Evolutionary conservation across 2,329 filamentous ascomycete species (phyloP), one percentile per base, ranked within the genome.

Genomic region (Penicillium sp.): DNA sequence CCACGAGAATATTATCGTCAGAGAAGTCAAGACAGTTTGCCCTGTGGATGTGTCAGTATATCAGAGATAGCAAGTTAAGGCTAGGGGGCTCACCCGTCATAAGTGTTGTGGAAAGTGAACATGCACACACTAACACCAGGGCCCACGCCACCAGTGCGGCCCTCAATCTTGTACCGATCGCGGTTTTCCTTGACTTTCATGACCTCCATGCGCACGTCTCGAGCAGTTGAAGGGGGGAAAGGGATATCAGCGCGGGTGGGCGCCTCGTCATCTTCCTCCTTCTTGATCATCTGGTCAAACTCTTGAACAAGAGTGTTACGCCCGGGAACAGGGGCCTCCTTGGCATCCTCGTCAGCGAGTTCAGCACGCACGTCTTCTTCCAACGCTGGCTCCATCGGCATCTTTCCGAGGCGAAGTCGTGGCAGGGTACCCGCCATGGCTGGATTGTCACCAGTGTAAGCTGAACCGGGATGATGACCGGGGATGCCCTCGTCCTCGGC

Each of bases 91-190:
- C 78, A 93, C 91, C 87, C 90, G 74, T 96, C 92, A 61, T 92
- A 88, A 0, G 91, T 96, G 74, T 99, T 99, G 79, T 99, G 95
- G 70, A 98, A 96, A 0, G 95, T 99, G 73, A 96, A 97, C 90
- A 98, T 98, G 80, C 91, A 95, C 24, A 96, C 88, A 68, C 92
- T 96, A 58, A 97, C 82, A 26, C 88, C 87, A 54, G 91, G 86
- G 14, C 93, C 91, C 50, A 93, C 84, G 9, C 93, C 93, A 16
- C 91, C 90, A 13, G 90, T 93, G 33, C 90, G 86, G 21, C 88
- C 86, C 58, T 96, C 90, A 56, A 98, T 93, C 70, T 87, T 89
- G 73, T 97, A 96, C 19, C 93, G 85, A 68, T 98, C 93, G 22
- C 95, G 87, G 68, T 96, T 91, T 74, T 99, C 95, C 63, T 91